These are phyloP conservation scores for Penicillium sp. DNA, from an alignment of 2,329 filamentous ascomycete species.

Conservation along the genomic window DNA sequence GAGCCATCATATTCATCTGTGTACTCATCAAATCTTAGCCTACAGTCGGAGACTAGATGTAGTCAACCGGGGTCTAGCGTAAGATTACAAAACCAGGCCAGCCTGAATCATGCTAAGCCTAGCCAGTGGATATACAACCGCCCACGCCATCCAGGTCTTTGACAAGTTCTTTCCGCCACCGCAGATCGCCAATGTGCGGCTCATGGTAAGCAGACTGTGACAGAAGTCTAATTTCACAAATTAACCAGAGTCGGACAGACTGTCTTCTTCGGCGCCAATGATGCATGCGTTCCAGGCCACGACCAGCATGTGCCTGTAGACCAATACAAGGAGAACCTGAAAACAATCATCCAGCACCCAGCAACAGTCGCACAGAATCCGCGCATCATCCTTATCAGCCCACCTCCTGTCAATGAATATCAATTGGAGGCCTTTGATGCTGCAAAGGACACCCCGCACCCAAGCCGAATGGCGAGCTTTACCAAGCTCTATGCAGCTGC, in stretches of 20 bases:
- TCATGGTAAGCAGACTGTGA: slow-evolving; percentile 39
- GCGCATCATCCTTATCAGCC: slow-evolving; percentile 73
- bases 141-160: slow-evolving; percentile 69
- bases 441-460: slow-evolving; percentile 48
- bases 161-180: slow-evolving; percentile 71
- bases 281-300: slow-evolving; percentile 70
- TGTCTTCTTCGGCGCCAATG: slow-evolving; percentile 87
- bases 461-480: slow-evolving; percentile 60
- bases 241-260: slow-evolving; percentile 50
- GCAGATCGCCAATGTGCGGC: slow-evolving; percentile 48
- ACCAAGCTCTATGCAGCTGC: slow-evolving; percentile 68
- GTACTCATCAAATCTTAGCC: slow-evolving; percentile 48
- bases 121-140: slow-evolving; percentile 74
- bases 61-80: slow-evolving; percentile 80
- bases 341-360: slow-evolving; percentile 70
- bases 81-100: slow-evolving; percentile 17
- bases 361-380: slow-evolving; percentile 68
- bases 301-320: slow-evolving; percentile 78
- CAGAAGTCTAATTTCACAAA: background rate
- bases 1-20: background rate
- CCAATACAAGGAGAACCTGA: slow-evolving; percentile 72
- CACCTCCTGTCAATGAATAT: slow-evolving; percentile 81
- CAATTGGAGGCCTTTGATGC: slow-evolving; percentile 55
- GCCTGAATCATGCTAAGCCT: slow-evolving; percentile 1
- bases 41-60: slow-evolving; percentile 80